Evolutionary conservation across 1,139 yeast genomes (phyloP).

Genomic region (Casaregolazyma lundiana): DNA sequence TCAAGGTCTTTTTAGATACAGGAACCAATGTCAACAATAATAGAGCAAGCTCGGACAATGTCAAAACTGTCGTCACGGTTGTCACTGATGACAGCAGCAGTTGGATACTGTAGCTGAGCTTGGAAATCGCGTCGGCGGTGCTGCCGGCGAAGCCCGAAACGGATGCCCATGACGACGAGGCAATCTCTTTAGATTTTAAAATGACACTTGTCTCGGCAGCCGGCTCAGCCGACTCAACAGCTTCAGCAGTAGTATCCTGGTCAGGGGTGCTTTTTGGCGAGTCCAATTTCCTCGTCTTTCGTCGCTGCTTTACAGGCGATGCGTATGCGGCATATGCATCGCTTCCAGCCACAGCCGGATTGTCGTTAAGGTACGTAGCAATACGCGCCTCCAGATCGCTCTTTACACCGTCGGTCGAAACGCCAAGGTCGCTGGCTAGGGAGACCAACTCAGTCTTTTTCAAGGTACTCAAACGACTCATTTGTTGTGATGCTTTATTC

Average conservation of each 20-base stretch:
- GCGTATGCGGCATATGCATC: constrained; percentile 19
- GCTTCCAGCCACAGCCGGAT: constrained; percentile 19
- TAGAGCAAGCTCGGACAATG: constrained; percentile 19
- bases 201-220: constrained; percentile 5
- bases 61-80: constrained; percentile 16
- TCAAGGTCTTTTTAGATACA: constrained; percentile 9
- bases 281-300: constrained; percentile 9
- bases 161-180: constrained; percentile 11
- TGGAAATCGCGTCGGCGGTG: constrained; percentile 12
- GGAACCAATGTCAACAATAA: constrained; percentile 16
- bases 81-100: constrained; percentile 19
- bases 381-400: constrained; percentile 29
- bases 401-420: constrained; percentile 28
- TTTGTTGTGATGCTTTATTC: background rate
- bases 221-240: constrained; percentile 14
- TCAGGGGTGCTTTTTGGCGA: constrained; percentile 4
- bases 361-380: constrained; percentile 18
- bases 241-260: constrained; percentile 15
- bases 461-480: constrained; percentile 22
- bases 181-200: constrained; percentile 3
- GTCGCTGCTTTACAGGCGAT: constrained; percentile 25
- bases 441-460: constrained; percentile 36
- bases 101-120: constrained; percentile 17
- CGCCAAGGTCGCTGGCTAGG: constrained; percentile 33
- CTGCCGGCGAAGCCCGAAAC: constrained; percentile 12